Conservation (phyloP, 805 yeast genomes). For the Pichia californica region DNA sequence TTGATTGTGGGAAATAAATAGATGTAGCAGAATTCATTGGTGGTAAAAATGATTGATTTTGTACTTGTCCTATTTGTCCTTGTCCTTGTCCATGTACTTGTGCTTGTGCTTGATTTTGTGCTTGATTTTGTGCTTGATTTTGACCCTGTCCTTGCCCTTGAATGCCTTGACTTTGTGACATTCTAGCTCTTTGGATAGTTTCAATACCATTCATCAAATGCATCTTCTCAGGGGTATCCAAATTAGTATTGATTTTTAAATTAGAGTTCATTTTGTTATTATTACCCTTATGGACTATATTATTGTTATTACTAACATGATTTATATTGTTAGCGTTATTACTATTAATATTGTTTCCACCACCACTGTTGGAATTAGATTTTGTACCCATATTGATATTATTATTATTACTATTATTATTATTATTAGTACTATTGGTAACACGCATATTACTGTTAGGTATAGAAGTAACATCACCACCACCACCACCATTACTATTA, state of each 20-base stretch:
- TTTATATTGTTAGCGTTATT: slow-evolving; percentile 2
- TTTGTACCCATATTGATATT: neutral
- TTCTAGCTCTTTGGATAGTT: too few species aligned
- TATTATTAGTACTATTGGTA: neutral
- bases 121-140: too few species aligned
- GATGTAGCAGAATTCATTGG: slow-evolving; percentile 16
- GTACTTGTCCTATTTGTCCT: slow-evolving; percentile 19
- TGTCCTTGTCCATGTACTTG: neutral
- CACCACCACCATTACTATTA: neutral
- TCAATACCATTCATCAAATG: too few species aligned
- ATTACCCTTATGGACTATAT: too few species aligned
- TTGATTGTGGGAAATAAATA: slow-evolving; percentile 8
- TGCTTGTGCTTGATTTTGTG: too few species aligned
- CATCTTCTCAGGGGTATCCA: too few species aligned
- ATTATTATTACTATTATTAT: slow-evolving; percentile 4
- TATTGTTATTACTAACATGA: too few species aligned
- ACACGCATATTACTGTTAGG: neutral
- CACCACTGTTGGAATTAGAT: neutral
- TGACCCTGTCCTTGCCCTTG: neutral
- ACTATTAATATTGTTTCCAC: neutral
- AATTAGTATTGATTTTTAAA: too few species aligned
- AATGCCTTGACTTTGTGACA: too few species aligned
- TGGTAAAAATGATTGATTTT: slow-evolving; percentile 19
- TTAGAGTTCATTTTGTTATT: too few species aligned
- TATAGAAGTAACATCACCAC: too few species aligned